phyloP scores from a whole-genome alignment of 225 moss, liverwort and hornwort species.

The Asterella californica region DNA sequence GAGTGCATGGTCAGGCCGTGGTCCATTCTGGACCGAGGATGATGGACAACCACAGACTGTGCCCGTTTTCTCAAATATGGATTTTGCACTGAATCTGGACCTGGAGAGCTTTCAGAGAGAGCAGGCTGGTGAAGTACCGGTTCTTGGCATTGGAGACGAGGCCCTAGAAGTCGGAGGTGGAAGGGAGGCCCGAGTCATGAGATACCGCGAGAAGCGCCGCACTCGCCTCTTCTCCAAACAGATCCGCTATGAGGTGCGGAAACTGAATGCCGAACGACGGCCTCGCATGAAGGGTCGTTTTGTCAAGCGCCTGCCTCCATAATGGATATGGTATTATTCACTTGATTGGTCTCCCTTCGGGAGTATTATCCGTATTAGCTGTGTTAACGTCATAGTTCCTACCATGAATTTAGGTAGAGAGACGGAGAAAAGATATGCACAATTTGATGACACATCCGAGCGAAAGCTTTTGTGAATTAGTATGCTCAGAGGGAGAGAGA shows the following conservation, averaged over 20 bases:
- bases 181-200: conserved; percentile 68
- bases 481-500: not conserved
- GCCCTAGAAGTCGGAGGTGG: conserved; percentile 23
- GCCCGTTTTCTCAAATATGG: conserved; percentile 61
- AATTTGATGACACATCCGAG: conserved; percentile 8
- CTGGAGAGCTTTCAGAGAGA: conserved; percentile 28
- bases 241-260: conserved; percentile 95
- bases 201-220: conserved; percentile 85
- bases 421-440: not conserved
- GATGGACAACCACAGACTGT: conserved; percentile 46
- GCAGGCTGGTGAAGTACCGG: not conserved
- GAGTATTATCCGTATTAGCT: too few relatives aligned
- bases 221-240: conserved; percentile 89
- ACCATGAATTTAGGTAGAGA: not conserved
- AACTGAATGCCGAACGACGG: conserved; percentile 88
- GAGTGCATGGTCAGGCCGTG: conserved; percentile 77
- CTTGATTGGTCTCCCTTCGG: not conserved
- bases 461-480: conserved; percentile 12
- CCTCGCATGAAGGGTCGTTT: conserved; percentile 87
- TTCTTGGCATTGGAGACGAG: conserved; percentile 16
- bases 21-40: conserved; percentile 50
- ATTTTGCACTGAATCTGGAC: conserved; percentile 58
- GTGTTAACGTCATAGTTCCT: not conserved
- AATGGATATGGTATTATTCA: not conserved
- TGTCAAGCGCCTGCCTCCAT: conserved; percentile 29